Base-by-base conservation (phyloP, 2,329 filamentous ascomycete species). In the Zymoseptoria crescenta region DNA sequence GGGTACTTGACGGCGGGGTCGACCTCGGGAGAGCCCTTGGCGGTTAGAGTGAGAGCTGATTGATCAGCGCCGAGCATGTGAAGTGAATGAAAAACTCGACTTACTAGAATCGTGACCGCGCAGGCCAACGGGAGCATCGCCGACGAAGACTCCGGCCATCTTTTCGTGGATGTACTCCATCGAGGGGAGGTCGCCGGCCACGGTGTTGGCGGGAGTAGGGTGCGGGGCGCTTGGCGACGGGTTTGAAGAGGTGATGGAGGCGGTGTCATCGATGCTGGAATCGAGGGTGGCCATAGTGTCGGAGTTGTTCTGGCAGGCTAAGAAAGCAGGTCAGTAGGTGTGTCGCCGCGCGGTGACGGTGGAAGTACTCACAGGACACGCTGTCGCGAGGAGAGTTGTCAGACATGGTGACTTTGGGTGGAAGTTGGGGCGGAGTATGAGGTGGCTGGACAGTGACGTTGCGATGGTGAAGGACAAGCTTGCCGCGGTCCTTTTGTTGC, bases 201-300 rank as follows among this genome's bases (percentile, higher is more conserved):
- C 52, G 19, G 60, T 64, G 55, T 60, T 57, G 24, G 56, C 56
- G 28, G 58, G 60, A 6, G 62, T 62, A 20, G 55, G 60, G 30
- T 56, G 56, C 19, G 61, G 62, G 2, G 58, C 62, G 19, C 45
- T 24, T 45, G 62, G 62, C 3, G 54, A 21, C 21, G 52, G 54
- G 51, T 55, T 56, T 3, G 58, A 55, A 7, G 57, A 52, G 30
- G 58, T 49, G 24, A 55, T 48, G 29, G 24, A 29, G 6, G 35
- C 30, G 30, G 52, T 61, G 24, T 54, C 49, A 45, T 57, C 52
- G 54, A 19, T 55, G 56, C 56, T 56, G 16, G 62, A 55, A 8
- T 56, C 60, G 58, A 52, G 52, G 13, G 54, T 58, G 29, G 49
- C 54, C 24, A 45, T 24, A 16, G 21, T 54, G 24, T 57, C 56